phyloP scores from a whole-genome alignment of 257 asterid genomes.

The Echium plantagineum region DNA sequence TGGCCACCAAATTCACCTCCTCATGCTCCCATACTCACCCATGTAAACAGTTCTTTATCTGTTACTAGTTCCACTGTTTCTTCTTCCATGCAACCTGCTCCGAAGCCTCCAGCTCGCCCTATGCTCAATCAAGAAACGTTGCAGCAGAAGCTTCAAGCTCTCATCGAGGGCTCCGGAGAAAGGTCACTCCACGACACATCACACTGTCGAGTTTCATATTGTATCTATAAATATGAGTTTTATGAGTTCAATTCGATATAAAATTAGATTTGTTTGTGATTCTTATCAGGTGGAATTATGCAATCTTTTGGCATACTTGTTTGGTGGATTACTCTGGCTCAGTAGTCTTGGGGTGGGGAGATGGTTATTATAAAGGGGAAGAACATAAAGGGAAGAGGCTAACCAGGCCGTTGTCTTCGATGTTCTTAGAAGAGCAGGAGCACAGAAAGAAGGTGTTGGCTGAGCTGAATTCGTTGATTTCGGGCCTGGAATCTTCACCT shows the following conservation, averaged over 20 bases:
- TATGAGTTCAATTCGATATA: no score
- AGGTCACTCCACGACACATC: background rate
- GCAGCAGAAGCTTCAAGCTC: conserved; percentile 57
- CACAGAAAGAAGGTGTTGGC: conserved; percentile 63
- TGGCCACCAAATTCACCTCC: conserved; percentile 35
- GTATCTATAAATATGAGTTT: no score
- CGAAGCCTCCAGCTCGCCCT: conserved; percentile 7
- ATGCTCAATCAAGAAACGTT: conserved; percentile 57
- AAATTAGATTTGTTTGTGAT: no score
- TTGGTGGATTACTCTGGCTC: conserved; percentile 32
- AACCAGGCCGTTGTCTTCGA: conserved; percentile 25
- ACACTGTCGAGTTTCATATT: no score
- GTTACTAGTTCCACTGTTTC: conserved; percentile 3
- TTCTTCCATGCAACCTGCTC: conserved; percentile 1
- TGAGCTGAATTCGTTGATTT: conserved; percentile 56
- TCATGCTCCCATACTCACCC: background rate
- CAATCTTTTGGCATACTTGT: conserved; percentile 81
- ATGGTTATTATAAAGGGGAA: conserved; percentile 75
- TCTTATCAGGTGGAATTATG: conserved; percentile 51
- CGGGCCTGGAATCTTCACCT: conserved; percentile 23
- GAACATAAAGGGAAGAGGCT: conserved; percentile 34
- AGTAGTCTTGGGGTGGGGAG: conserved; percentile 60
- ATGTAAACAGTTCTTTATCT: background rate
- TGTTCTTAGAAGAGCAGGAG: conserved; percentile 37
- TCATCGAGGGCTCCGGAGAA: conserved; percentile 66